Evolutionary conservation across 2,329 filamentous ascomycete genomes (phyloP).

Genomic region (Penicillium polonicum): DNA sequence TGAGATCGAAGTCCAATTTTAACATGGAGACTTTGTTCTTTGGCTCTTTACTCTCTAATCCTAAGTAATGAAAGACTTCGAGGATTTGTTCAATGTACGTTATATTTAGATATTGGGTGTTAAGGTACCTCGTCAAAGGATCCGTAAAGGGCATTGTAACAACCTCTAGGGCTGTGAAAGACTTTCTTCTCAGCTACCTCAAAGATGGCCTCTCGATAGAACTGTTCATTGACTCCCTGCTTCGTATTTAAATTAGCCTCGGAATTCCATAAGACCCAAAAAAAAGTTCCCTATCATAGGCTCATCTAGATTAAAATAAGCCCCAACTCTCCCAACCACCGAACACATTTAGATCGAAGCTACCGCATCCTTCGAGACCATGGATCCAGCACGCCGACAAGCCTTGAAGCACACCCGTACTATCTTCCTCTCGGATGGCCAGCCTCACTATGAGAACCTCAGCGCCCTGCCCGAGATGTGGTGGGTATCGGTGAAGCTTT

Average conservation of each 20-base stretch:
- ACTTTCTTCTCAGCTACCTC: background rate
- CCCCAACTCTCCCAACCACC: background rate
- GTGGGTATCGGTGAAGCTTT: background rate
- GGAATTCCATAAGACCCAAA: no score
- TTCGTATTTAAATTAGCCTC: background rate
- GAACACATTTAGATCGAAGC: background rate
- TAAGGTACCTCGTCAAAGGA: background rate
- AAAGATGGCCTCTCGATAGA: background rate
- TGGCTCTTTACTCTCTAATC: background rate
- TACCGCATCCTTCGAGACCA: background rate
- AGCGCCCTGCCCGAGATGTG: background rate
- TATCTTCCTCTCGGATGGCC: background rate
- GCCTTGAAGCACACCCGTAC: background rate
- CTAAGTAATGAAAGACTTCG: background rate
- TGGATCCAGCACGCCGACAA: background rate
- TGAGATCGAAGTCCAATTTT: no score
- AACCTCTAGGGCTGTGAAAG: background rate
- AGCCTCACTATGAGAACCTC: background rate
- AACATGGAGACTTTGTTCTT: background rate
- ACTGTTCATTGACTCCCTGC: background rate
- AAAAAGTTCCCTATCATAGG: background rate
- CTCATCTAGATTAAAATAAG: background rate
- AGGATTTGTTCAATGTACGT: background rate
- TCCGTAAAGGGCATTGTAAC: background rate
- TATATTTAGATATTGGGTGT: background rate